These are phyloP conservation scores for Aureobasidium sp. DNA, from an alignment of 2,329 filamentous ascomycete species.

Conservation along the genomic window DNA sequence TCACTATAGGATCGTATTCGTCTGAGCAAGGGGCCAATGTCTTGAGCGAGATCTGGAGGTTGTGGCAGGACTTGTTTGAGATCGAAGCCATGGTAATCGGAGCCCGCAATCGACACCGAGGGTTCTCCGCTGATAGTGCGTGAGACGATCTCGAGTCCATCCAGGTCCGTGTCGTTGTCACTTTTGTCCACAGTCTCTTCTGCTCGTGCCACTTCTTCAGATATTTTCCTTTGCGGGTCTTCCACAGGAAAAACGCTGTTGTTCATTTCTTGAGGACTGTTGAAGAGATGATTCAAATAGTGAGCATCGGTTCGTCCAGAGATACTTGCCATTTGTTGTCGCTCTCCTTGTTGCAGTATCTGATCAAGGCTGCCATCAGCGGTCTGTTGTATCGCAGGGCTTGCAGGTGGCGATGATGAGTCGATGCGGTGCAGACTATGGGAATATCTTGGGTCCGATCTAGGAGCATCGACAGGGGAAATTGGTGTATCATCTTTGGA, in stretches of 20 bases:
- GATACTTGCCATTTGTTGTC: not conserved
- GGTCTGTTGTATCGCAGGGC: not conserved
- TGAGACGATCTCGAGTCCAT: not conserved
- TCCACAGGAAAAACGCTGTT: conserved; percentile 12
- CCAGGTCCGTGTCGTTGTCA: not conserved
- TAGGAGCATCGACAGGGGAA: not conserved
- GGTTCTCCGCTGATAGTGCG: conserved; percentile 9
- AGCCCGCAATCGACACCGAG: conserved; percentile 48
- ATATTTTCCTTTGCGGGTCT: not conserved
- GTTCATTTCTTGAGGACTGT: not conserved
- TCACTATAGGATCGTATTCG: conserved; percentile 50
- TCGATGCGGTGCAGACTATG: conserved; percentile 1
- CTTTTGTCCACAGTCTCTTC: not conserved
- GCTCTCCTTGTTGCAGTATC: not conserved
- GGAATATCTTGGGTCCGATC: not conserved
- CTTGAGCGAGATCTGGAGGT: conserved; percentile 42
- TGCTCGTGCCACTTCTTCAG: not conserved
- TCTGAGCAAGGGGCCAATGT: conserved; percentile 46
- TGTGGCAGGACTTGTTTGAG: conserved; percentile 48
- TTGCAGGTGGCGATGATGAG: conserved; percentile 5
- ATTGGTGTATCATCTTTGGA: conserved; percentile 26
- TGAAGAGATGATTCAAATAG: not conserved
- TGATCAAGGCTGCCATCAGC: conserved; percentile 1
- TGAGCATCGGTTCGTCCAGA: not conserved
- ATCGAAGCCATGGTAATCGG: conserved; percentile 53